These are phyloP conservation scores for Trichocomaceae sp. DNA, from an alignment of 2,329 filamentous ascomycete species.

Conservation along the genomic window DNA sequence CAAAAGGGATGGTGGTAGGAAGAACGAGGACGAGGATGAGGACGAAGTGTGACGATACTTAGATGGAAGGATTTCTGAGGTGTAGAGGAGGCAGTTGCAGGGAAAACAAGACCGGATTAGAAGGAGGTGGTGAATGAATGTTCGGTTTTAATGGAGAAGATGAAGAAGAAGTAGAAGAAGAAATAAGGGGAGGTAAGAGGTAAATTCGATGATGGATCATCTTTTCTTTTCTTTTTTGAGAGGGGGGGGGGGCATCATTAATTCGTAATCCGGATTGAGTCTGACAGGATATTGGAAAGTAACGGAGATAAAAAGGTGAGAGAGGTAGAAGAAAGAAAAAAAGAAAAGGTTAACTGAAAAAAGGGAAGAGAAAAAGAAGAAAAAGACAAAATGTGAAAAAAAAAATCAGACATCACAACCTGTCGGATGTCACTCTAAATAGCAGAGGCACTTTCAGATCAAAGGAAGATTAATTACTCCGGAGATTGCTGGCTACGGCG, in stretches of 20 bases:
- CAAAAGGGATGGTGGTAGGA: neutral
- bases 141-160: neutral
- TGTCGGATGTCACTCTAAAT: neutral
- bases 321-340: neutral
- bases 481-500: slow-evolving; percentile 75
- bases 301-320: neutral
- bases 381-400: neutral
- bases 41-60: too few relatives aligned
- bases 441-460: neutral
- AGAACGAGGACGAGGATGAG: neutral
- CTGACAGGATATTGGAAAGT: slow-evolving; percentile 2
- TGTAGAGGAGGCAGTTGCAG: neutral
- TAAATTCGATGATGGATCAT: neutral
- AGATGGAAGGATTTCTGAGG: neutral
- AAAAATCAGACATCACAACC: neutral
- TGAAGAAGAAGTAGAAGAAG: too few relatives aligned
- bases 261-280: slow-evolving; percentile 10
- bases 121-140: neutral
- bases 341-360: neutral
- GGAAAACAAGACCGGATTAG: neutral
- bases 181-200: too few relatives aligned
- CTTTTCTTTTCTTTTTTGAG: slow-evolving; percentile 4
- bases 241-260: slow-evolving; percentile 10
- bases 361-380: slow-evolving; percentile 5
- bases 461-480: slow-evolving; percentile 36